Conservation (phyloP, 768 basidiomycete genomes). For the Gautieria morchelliformis region DNA sequence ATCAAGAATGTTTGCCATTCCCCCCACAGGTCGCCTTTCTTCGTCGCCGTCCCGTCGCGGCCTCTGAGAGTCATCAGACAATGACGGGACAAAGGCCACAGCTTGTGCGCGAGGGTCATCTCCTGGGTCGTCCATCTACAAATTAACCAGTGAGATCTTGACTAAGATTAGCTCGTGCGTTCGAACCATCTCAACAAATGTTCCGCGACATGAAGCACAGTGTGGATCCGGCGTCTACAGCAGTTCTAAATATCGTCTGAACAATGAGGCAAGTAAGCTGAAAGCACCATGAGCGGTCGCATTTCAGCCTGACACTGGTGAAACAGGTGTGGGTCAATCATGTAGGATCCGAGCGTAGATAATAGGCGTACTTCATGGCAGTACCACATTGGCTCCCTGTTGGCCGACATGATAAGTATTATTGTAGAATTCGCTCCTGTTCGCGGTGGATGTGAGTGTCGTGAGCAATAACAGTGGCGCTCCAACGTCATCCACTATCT, state of each 20-base stretch:
- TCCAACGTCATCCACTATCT: too few relatives aligned
- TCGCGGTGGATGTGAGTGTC: too few relatives aligned
- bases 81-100: constrained; percentile 9
- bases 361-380: constrained; percentile 52
- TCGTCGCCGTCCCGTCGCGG: neutral
- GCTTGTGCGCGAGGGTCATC: constrained; percentile 58
- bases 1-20: neutral
- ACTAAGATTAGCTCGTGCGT: neutral
- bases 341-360: neutral
- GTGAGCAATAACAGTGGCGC: too few relatives aligned
- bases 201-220: constrained; percentile 72
- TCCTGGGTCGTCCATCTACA: constrained; percentile 60
- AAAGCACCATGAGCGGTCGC: constrained; percentile 71
- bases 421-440: too few relatives aligned
- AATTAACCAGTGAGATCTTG: neutral
- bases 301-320: constrained; percentile 78
- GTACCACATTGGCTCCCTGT: constrained; percentile 65
- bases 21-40: neutral
- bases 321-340: neutral
- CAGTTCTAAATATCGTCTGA: constrained; percentile 4
- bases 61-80: neutral
- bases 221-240: constrained; percentile 67
- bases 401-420: constrained; percentile 41
- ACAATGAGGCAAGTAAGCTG: constrained; percentile 8
- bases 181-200: constrained; percentile 74